phyloP scores from a whole-genome alignment of 768 basidiomycete species.

The Tricholoma matsutake region DNA sequence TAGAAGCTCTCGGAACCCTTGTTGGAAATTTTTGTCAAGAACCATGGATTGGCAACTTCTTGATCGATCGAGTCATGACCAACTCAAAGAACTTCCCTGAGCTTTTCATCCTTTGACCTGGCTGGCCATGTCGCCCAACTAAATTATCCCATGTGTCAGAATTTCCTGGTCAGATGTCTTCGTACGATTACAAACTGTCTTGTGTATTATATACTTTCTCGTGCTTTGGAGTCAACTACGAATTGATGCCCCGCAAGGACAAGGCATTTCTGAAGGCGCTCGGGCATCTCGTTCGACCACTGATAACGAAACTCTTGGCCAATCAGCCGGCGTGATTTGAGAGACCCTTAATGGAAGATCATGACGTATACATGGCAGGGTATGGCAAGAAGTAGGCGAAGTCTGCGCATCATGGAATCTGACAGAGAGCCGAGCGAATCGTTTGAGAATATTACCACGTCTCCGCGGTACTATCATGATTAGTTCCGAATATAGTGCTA shows the following conservation, averaged over 20 bases:
- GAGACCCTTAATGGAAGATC: background rate
- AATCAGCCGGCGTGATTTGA: background rate
- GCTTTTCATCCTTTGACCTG: background rate
- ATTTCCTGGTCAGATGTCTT: background rate
- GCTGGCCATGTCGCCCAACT: background rate
- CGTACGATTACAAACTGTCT: background rate
- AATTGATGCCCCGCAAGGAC: background rate
- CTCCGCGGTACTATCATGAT: slow-evolving; percentile 4
- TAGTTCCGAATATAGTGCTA: slow-evolving; percentile 15
- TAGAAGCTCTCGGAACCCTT: background rate
- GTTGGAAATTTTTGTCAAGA: background rate
- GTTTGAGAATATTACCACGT: background rate
- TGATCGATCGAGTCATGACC: background rate
- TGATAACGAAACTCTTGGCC: background rate
- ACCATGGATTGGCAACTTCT: background rate
- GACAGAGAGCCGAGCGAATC: background rate
- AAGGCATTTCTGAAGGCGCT: too few relatives aligned
- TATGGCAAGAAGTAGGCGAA: background rate
- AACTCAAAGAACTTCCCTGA: background rate
- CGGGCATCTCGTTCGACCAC: too few relatives aligned
- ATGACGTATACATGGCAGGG: too few relatives aligned
- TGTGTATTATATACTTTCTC: too few relatives aligned
- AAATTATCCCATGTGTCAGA: background rate
- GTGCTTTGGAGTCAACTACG: too few relatives aligned
- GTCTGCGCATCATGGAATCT: background rate